phyloP scores from a whole-genome alignment of 106 monocot species.

The Dendrobium catenatum region DNA sequence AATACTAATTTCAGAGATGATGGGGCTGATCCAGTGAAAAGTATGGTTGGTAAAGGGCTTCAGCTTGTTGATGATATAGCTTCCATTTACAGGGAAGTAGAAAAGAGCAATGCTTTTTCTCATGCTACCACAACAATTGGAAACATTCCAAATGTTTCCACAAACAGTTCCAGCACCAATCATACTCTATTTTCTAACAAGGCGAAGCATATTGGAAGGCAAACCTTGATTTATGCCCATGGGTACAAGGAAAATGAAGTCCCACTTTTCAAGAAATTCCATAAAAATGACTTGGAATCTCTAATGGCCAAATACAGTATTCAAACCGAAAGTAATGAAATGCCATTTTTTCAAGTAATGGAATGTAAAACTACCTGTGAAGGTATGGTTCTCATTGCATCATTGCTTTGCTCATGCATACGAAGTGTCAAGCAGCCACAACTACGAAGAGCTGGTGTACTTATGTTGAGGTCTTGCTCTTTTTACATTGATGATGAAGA shows the following conservation, averaged over 20 bases:
- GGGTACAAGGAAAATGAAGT: slow-evolving; percentile 34
- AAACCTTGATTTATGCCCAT: slow-evolving; percentile 23
- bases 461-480: slow-evolving; percentile 62
- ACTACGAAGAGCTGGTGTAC: slow-evolving; percentile 66
- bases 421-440: slow-evolving; percentile 89
- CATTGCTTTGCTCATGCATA: slow-evolving; percentile 83
- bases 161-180: neutral
- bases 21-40: slow-evolving; percentile 17
- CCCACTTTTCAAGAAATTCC: slow-evolving; percentile 45
- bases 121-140: slow-evolving; percentile 15
- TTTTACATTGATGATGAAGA: slow-evolving; percentile 93
- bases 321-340: slow-evolving; percentile 49
- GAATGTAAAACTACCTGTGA: slow-evolving; percentile 44
- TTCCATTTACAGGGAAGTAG: slow-evolving; percentile 68
- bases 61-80: slow-evolving; percentile 62
- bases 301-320: slow-evolving; percentile 43
- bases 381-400: slow-evolving; percentile 91
- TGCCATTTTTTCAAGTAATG: slow-evolving; percentile 33
- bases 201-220: slow-evolving; percentile 16
- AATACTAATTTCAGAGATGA: slow-evolving; percentile 10
- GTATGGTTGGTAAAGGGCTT: slow-evolving; percentile 21
- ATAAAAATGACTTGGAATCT: slow-evolving; percentile 57
- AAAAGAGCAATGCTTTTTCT: slow-evolving; percentile 29
- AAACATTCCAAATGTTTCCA: slow-evolving; percentile 5
- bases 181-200: slow-evolving; percentile 13